Base-by-base conservation (phyloP, 177 flowering plant genomes). In the Vitis hybrid region DNA sequence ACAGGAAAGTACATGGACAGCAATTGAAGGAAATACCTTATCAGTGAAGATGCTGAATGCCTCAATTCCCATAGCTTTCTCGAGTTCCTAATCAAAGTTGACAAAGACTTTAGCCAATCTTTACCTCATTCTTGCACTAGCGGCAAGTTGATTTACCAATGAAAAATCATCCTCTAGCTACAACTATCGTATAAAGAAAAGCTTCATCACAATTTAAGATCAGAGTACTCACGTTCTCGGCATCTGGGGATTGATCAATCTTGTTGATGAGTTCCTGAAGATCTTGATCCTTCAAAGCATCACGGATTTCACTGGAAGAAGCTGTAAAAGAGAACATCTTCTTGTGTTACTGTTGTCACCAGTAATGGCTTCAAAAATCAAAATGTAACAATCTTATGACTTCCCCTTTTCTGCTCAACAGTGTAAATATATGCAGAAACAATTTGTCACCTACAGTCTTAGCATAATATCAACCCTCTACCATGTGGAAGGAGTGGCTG, bases 231-330 rank as follows among this genome's bases (percentile, higher is more conserved):
- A 93, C 98, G 54, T 61, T 83, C 56, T 80, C 82, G 20, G 92
- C 78, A 70, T 86, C 80, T 49, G 81, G 75, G 59, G 97, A 85
- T 69, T 68, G 54, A 75, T 90, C 87, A 24, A 93, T 91, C 46
- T 65, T 71, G 69, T 9, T 58, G 58, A 93, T 85, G 56, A 91
- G 84, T 68, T 85, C 85, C 77, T 79, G 92, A 71, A 93, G 87
- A 61, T 80, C 81, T 77, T 86, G 82, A 78, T 88, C 79, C 79
- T 85, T 83, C 79, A 93, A 73, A 58, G 90, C 85, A 70, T 83
- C 79, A 24, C 82, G 79, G 41, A 93, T 79, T 78, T 91, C 98
- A 75, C 74, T 70, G 20, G 91, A 87, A 65, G 85, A 73, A 71
- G 83, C 98, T 93, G 87, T 79, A 79, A 17, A 9, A 52, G 51